Evolutionary conservation across 2,329 filamentous ascomycete genomes (phyloP), one percentile per base, ranked within the genome.

Genomic region (Fusarium praegraminearum): DNA sequence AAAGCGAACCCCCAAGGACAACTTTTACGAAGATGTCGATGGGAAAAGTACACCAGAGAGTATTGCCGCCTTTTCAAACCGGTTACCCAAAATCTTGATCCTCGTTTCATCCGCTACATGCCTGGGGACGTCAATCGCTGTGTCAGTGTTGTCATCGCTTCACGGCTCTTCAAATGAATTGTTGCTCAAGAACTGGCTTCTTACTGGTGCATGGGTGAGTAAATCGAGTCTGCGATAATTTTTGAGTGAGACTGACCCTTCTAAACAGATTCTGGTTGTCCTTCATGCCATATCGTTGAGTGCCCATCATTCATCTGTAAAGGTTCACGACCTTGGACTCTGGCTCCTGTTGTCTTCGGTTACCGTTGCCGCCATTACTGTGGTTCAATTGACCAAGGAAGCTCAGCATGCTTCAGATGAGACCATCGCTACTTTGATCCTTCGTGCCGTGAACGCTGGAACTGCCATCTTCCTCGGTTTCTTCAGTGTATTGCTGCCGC

Each of bases 1-100:
- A 33, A 72, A 76, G 40, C 77, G 77, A 26, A 75, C 75, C 7
- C 77, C 80, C 11, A 80, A 79, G 60, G 80, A 85, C 41, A 79
- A 84, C 13, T 80, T 84, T 15, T 94, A 94, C 74, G 82, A 89
- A 71, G 92, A 94, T 74, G 80, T 84, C 65, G 92, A 94, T 78
- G 92, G 92, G 50, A 83, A 85, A 67, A 90, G 90, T 33, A 91
- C 89, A 0, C 83, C 87, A 41, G 88, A 91, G 74, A 88, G 89
- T 2, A 76, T 89, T 54, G 83, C 84, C 24, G 83, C 83, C 40
- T 94, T 90, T 75, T 91, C 90, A 30, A 85, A 87, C 67, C 86
- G 81, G 60, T 73, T 83, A 60, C 84, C 89, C 56, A 91, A 90
- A 75, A 65, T 81, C 6, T 75, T 83, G 24, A 82, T 92, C 45